These are phyloP conservation scores for Pseudogymnoascus sp. DNA, from an alignment of 2,329 filamentous ascomycete genomes.

Conservation along the genomic window DNA sequence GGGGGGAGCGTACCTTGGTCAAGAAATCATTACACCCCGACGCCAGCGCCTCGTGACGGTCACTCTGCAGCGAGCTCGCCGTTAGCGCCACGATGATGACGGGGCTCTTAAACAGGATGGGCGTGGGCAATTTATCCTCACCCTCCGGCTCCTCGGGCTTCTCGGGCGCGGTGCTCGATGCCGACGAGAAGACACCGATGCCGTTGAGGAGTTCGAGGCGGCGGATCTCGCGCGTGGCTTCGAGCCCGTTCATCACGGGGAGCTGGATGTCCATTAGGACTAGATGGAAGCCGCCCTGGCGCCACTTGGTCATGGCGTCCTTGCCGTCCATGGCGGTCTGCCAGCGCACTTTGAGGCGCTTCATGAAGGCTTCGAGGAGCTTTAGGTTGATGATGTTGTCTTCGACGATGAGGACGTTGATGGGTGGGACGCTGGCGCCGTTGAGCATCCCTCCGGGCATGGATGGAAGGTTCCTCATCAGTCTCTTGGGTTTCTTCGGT, in stretches of 20 bases:
- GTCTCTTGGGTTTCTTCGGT: constrained; percentile 47
- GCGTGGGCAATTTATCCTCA: constrained; percentile 60
- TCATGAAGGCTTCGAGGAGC: constrained; percentile 90
- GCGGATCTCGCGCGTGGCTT: constrained; percentile 91
- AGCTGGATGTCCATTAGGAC: constrained; percentile 98
- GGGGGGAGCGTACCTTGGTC: constrained; percentile 63
- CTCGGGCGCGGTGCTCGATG: constrained; percentile 42
- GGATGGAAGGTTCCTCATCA: constrained; percentile 34
- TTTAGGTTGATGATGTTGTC: constrained; percentile 97
- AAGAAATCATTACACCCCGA: constrained; percentile 97
- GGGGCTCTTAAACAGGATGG: constrained; percentile 78
- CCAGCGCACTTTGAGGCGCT: constrained; percentile 90
- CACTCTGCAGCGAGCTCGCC: constrained; percentile 86
- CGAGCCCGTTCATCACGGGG: constrained; percentile 90
- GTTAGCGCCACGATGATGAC: constrained; percentile 97
- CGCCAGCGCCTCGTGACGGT: constrained; percentile 87
- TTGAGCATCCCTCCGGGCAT: constrained; percentile 62
- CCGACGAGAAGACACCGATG: constrained; percentile 82
- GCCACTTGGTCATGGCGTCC: constrained; percentile 91
- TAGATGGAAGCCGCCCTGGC: constrained; percentile 82
- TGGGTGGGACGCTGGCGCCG: constrained; percentile 71
- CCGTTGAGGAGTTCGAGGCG: constrained; percentile 82
- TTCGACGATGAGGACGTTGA: constrained; percentile 95
- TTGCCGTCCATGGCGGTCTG: constrained; percentile 93
- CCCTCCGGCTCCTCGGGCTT: constrained; percentile 39